Conservation (phyloP, 352 stramenopile species). For the Phytophthora pseudosyringae region DNA sequence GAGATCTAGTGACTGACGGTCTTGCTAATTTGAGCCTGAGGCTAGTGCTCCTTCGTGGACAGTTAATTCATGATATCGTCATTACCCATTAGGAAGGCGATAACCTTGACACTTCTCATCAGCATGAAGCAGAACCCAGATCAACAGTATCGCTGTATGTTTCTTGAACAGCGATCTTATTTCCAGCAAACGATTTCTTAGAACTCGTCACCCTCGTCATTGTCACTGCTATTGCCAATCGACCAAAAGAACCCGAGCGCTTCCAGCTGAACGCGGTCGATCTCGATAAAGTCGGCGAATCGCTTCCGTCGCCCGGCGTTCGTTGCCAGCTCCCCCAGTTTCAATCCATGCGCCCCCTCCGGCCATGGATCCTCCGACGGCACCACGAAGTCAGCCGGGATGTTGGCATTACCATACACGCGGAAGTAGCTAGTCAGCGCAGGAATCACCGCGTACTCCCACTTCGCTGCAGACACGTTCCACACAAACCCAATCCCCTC, state of each 20-base stretch:
- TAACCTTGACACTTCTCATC: too few relatives aligned
- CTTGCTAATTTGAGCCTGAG: constrained; percentile 12
- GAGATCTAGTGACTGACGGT: not conserved
- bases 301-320: constrained; percentile 29
- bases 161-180: not conserved
- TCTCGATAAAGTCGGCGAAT: constrained; percentile 60
- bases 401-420: constrained; percentile 35
- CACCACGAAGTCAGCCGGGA: constrained; percentile 61
- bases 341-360: constrained; percentile 36
- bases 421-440: constrained; percentile 52
- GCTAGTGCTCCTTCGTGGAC: too few relatives aligned
- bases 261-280: constrained; percentile 54
- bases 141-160: too few relatives aligned
- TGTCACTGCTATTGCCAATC: constrained; percentile 1
- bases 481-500: constrained; percentile 67
- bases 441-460: constrained; percentile 52
- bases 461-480: constrained; percentile 51
- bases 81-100: too few relatives aligned
- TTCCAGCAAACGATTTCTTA: constrained; percentile 1
- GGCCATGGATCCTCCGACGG: constrained; percentile 51
- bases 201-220: constrained; percentile 1
- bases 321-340: constrained; percentile 43
- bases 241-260: constrained; percentile 60
- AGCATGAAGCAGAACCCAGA: too few relatives aligned
- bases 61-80: too few relatives aligned